Evolutionary conservation across 805 yeast genomes (phyloP), one percentile per base, ranked within the genome.

Genomic region (Metschnikowia santaceciliae): DNA sequence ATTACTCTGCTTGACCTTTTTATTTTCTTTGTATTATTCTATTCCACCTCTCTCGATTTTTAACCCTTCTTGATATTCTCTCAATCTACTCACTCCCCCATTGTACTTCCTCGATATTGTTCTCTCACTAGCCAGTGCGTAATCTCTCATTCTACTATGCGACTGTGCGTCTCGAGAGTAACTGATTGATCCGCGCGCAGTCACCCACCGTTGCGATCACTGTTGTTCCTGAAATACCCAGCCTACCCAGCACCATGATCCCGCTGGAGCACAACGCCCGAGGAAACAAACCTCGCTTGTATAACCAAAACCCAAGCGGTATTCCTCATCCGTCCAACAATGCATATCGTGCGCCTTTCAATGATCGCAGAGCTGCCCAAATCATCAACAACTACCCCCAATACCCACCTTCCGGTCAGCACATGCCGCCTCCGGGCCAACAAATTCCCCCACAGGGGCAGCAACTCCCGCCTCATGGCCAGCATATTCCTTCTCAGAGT

Each of bases 261-360:
- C 56, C 56, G 38, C 56, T 50, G 54, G 51, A 53, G 19, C 33
- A 46, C 34, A 34, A 50, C 37, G n/a, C n/a, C 42, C 48, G 53
- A 32, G 20, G 48, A 13, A 32, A 3, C 8, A 47, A 47, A 20
- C 32, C n/a, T 17, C 51, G n/a, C 2, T 42, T 13, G 6, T 23
- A 5, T 17, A 6, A 37, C 37, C 35, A 17, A 13, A 15, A n/a
- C 11, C 17, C 46, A 10, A 14, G 15, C 13, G 46, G 46, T 2
- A 22, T 22, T n/a, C 38, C 46, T 22, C 34, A 15, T 10, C 36
- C 43, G 10, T 5, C 35, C 22, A 23, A 32, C 36, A 46, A 46
- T 30, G 48, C 26, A 37, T 19, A 26, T n/a, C 34, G 43, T 19
- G 43, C 48, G 34, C 34, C 43, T 10, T 15, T 15, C 26, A 37